Evolutionary conservation across 1,284 basidiomycete genomes (phyloP).

Genomic region (Sanghuangporus sanghuang): DNA sequence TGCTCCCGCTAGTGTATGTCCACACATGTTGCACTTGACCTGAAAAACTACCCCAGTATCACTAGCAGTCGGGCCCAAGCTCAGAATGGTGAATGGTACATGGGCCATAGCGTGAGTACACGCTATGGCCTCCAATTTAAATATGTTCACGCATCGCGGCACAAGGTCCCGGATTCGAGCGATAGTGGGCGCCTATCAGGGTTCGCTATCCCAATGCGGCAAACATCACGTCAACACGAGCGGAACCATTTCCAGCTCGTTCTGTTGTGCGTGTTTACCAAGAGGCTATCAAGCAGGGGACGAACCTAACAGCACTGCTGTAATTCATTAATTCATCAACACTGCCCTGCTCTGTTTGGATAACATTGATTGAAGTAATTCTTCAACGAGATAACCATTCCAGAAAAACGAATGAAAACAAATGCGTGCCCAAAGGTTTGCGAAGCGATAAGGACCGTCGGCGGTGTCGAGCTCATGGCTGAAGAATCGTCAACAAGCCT

Average conservation of each 20-base stretch:
- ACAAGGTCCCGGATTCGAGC: not conserved
- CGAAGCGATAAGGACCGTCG: too few species aligned
- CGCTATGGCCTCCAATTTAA: not conserved
- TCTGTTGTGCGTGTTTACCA: too few species aligned
- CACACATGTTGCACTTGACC: not conserved
- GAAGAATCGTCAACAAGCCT: too few species aligned
- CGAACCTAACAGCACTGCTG: not conserved
- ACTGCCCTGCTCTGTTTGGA: not conserved
- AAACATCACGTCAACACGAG: not conserved
- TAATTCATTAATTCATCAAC: not conserved
- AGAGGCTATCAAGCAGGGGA: not conserved
- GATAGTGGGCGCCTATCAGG: not conserved
- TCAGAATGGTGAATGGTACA: not conserved
- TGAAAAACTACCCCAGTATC: not conserved
- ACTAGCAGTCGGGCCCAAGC: not conserved
- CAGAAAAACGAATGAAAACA: too few species aligned
- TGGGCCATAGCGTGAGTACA: slow-evolving; percentile 5
- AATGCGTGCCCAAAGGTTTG: too few species aligned
- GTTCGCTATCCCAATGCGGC: not conserved
- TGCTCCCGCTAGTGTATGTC: not conserved
- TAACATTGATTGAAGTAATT: too few species aligned
- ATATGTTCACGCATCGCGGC: not conserved
- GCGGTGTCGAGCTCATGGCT: too few species aligned
- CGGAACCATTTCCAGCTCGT: not conserved
- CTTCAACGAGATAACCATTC: too few species aligned